These are phyloP conservation scores for Talaromyces amestolkiae DNA, from an alignment of 2,329 filamentous ascomycete species.

Conservation along the genomic window DNA sequence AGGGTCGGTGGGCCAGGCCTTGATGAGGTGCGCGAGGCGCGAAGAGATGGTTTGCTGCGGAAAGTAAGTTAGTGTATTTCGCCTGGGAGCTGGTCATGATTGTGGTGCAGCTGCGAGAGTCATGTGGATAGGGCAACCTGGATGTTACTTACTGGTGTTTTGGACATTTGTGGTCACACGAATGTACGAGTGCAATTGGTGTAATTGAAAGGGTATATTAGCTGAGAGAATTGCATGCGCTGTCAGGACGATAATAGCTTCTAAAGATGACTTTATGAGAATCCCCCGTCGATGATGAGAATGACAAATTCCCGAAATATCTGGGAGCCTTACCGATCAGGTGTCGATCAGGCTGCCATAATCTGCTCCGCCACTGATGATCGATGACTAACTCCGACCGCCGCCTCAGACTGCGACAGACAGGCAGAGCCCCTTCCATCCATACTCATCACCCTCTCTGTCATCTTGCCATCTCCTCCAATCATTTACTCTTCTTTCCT, in stretches of 20 bases:
- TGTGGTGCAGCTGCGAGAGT: neutral
- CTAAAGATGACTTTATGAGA: neutral
- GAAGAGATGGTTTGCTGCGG: slow-evolving; percentile 22
- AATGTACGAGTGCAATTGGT: neutral
- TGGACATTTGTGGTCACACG: slow-evolving; percentile 26
- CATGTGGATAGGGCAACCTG: neutral
- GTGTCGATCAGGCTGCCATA: slow-evolving; percentile 13
- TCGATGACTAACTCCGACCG: slow-evolving; percentile 1
- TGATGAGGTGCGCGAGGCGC: slow-evolving; percentile 44
- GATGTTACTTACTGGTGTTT: slow-evolving; percentile 28
- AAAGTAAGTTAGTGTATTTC: slow-evolving; percentile 10
- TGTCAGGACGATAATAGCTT: neutral
- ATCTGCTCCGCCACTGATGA: slow-evolving; percentile 14
- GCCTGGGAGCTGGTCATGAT: neutral
- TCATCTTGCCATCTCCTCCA: slow-evolving; percentile 9
- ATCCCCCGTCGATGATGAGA: neutral
- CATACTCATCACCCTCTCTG: neutral
- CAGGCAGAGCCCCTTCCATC: slow-evolving; percentile 16
- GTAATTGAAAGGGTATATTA: no score
- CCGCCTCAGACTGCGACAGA: neutral
- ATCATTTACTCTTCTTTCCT: slow-evolving; percentile 15
- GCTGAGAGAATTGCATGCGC: neutral
- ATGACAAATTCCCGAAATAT: neutral
- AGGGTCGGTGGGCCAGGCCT: slow-evolving; percentile 45
- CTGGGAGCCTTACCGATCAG: neutral